Percentiles rank a stretch among this genome's conserved stretches.
Conservation (phyloP, 129 eudicot genomes). For the Oenanthe sinensis region DNA sequence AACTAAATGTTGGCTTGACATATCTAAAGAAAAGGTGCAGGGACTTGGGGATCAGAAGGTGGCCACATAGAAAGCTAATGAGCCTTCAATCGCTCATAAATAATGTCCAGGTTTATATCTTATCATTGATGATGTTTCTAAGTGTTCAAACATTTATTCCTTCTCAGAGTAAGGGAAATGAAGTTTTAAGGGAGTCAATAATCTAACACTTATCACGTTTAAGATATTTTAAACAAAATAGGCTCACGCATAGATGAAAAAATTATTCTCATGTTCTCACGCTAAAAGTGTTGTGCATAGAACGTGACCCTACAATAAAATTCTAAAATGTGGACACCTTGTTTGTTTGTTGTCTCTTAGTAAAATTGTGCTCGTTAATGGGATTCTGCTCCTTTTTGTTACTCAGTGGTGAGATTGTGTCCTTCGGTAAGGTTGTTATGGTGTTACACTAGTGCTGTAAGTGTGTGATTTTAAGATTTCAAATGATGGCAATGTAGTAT, state of each 20-base stretch:
- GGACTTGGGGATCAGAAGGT: constrained; percentile 69
- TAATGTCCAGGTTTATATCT: constrained; percentile 57
- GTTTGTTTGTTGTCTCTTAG: neutral
- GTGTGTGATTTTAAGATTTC: no score
- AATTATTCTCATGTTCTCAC: neutral
- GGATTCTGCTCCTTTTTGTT: neutral
- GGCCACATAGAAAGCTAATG: constrained; percentile 90
- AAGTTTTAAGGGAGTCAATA: neutral
- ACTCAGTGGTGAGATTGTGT: neutral
- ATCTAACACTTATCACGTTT: neutral
- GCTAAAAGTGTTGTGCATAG: neutral
- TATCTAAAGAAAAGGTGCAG: constrained; percentile 74
- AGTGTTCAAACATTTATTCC: neutral
- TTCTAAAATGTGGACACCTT: neutral
- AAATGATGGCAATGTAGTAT: no score
- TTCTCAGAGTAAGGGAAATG: no score
- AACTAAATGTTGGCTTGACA: constrained; percentile 76
- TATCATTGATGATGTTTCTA: neutral
- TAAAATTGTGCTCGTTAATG: neutral
- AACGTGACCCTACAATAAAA: neutral
- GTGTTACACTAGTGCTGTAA: no score
- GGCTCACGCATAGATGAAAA: neutral
- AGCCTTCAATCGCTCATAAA: constrained; percentile 80
- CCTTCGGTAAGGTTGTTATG: neutral
- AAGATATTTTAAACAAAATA: neutral